Evolutionary conservation across 495 filamentous ascomycete genomes (phyloP).

Genomic region (Massariosphaeria phaeospora): DNA sequence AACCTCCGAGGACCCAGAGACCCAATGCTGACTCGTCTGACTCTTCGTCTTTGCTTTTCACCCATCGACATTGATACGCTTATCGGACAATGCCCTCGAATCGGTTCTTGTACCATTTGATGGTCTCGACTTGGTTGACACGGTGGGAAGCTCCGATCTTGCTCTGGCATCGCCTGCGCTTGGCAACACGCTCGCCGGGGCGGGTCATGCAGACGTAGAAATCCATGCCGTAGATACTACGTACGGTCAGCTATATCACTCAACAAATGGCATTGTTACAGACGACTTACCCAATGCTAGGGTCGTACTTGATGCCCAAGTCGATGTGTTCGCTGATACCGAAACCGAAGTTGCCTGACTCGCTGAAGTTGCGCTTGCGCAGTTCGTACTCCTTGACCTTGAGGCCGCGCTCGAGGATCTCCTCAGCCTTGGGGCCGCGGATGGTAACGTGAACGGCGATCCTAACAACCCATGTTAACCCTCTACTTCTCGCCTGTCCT

Average conservation of each 20-base stretch:
- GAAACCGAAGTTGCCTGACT: constrained; percentile 99
- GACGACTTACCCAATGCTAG: constrained; percentile 39
- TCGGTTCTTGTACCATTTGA: constrained; percentile 99
- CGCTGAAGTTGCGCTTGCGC: constrained; percentile 97
- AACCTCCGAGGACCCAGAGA: constrained; percentile 11
- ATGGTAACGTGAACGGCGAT: constrained; percentile 99
- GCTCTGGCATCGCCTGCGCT: constrained; percentile 84
- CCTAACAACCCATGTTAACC: constrained; percentile 57
- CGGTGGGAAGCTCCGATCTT: constrained; percentile 81
- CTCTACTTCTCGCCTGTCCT: constrained; percentile 93
- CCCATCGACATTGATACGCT: constrained; percentile 35
- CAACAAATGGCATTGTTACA: neutral
- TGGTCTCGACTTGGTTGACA: constrained; percentile 86
- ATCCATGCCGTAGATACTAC: constrained; percentile 93
- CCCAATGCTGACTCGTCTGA: constrained; percentile 26
- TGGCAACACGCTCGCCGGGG: constrained; percentile 94
- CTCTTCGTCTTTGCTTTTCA: neutral
- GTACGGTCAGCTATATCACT: constrained; percentile 1
- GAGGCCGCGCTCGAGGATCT: constrained; percentile 99
- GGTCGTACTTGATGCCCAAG: constrained; percentile 99
- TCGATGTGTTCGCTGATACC: constrained; percentile 99
- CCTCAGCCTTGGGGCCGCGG: constrained; percentile 99
- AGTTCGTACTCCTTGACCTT: constrained; percentile 99
- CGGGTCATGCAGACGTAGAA: constrained; percentile 99
- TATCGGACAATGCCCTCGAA: constrained; percentile 98